phyloP scores from a whole-genome alignment of 2,329 filamentous ascomycete genomes.

The Alternaria brassicae region DNA sequence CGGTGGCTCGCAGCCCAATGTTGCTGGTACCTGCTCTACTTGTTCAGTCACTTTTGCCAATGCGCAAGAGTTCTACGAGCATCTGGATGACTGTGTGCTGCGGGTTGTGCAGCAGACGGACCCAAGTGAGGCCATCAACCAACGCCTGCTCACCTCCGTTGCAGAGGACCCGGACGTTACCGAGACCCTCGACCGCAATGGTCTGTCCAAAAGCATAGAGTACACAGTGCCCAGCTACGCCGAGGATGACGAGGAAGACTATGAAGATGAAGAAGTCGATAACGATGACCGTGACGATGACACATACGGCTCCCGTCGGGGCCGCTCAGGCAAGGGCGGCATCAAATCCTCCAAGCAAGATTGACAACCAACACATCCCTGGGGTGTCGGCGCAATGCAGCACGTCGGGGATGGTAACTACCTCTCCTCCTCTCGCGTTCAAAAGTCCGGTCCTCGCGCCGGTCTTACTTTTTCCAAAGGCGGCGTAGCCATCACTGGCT shows the following conservation, averaged over 20 bases:
- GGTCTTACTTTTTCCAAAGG: conserved; percentile 81
- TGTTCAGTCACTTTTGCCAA: conserved; percentile 84
- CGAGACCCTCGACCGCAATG: conserved; percentile 50
- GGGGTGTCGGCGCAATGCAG: conserved; percentile 53
- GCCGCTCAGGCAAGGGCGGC: conserved; percentile 57
- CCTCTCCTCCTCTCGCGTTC: conserved; percentile 20
- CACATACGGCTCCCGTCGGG: conserved; percentile 59
- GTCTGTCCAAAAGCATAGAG: conserved; percentile 54
- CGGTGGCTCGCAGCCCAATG: conserved; percentile 67
- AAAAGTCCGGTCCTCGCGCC: conserved; percentile 47
- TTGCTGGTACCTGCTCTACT: conserved; percentile 88
- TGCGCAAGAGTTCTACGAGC: conserved; percentile 97
- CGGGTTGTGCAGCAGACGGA: conserved; percentile 62
- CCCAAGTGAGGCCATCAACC: conserved; percentile 53
- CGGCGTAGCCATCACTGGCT: conserved; percentile 65
- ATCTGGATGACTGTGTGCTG: conserved; percentile 76
- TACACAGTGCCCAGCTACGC: conserved; percentile 57
- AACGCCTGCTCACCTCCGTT: conserved; percentile 51
- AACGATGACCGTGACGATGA: conserved; percentile 61
- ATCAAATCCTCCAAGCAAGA: conserved; percentile 61
- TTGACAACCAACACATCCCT: conserved; percentile 60
- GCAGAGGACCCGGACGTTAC: conserved; percentile 51
- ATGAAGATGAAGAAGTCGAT: conserved; percentile 62
- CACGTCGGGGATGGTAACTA: conserved; percentile 47
- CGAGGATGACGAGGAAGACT: conserved; percentile 54